These are phyloP conservation scores for Globisporangium megalacanthum DNA, from an alignment of 352 stramenopile genomes.

Conservation along the genomic window DNA sequence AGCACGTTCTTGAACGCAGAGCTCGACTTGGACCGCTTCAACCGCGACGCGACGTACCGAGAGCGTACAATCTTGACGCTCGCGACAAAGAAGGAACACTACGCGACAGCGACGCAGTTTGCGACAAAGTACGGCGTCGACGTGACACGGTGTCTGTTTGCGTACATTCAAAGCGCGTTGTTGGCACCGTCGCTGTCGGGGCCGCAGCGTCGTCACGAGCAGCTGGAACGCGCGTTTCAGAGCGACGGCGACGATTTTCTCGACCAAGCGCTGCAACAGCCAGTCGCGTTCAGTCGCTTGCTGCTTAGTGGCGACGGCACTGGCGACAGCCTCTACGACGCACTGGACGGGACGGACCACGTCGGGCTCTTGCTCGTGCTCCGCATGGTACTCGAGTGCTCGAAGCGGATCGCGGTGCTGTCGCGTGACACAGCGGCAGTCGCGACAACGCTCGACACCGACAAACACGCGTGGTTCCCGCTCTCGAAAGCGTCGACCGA, in stretches of 20 bases:
- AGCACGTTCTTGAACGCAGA: conserved; percentile 54
- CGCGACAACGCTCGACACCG: neutral
- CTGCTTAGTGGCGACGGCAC: conserved; percentile 24
- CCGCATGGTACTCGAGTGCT: conserved; percentile 72
- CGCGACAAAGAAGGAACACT: conserved; percentile 43
- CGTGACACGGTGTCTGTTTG: conserved; percentile 51
- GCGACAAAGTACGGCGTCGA: conserved; percentile 66
- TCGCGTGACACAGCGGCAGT: neutral
- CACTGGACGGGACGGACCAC: conserved; percentile 55
- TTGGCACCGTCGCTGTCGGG: conserved; percentile 6
- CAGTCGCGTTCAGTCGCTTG: conserved; percentile 47
- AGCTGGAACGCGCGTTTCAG: conserved; percentile 61
- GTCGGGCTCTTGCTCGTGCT: conserved; percentile 63
- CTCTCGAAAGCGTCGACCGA: conserved; percentile 45
- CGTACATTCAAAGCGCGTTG: conserved; percentile 54
- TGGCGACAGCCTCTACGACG: conserved; percentile 41
- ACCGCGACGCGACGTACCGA: conserved; percentile 41
- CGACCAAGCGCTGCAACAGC: conserved; percentile 55
- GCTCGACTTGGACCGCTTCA: conserved; percentile 54
- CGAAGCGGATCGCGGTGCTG: conserved; percentile 33
- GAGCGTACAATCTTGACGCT: conserved; percentile 39
- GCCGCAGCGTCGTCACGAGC: conserved; percentile 33
- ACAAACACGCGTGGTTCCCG: conserved; percentile 27
- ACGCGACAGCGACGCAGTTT: conserved; percentile 43
- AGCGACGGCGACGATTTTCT: conserved; percentile 50